phyloP scores from a whole-genome alignment of 441 rosid species.

The Bruguiera hainesii region DNA sequence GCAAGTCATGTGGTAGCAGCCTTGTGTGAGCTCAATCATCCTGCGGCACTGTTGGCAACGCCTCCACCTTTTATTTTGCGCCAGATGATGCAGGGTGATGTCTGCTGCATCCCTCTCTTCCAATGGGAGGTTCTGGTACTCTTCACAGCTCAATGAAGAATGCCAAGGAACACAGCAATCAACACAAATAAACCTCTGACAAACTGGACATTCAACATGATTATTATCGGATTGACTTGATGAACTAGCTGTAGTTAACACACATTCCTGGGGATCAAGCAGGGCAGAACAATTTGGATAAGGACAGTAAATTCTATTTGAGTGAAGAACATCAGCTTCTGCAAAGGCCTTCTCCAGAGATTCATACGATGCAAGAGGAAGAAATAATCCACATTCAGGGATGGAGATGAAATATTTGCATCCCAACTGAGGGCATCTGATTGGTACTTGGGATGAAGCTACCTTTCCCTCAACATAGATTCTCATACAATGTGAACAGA shows the following conservation, averaged over 20 bases:
- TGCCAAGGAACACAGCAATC: conserved; percentile 96
- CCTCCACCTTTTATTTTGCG: conserved; percentile 83
- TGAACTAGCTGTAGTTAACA: conserved; percentile 68
- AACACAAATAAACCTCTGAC: conserved; percentile 78
- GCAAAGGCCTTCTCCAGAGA: conserved; percentile 56
- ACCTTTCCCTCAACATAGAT: conserved; percentile 81
- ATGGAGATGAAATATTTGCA: conserved; percentile 71
- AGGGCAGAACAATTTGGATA: conserved; percentile 79
- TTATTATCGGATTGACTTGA: conserved; percentile 72
- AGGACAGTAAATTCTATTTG: conserved; percentile 79
- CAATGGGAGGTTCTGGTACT: conserved; percentile 71
- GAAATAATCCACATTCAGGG: conserved; percentile 64
- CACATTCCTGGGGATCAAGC: conserved; percentile 67
- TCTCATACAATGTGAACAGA: conserved; percentile 93
- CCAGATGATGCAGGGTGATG: conserved; percentile 75
- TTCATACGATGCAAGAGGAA: conserved; percentile 57
- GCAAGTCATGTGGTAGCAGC: conserved; percentile 96
- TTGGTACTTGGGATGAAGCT: conserved; percentile 67
- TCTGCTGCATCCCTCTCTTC: conserved; percentile 84
- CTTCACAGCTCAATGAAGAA: conserved; percentile 80
- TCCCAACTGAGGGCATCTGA: conserved; percentile 80
- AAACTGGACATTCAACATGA: conserved; percentile 76
- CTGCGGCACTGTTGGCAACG: conserved; percentile 90
- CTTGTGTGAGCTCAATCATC: conserved; percentile 90
- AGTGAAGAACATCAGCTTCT: conserved; percentile 55